Conservation (phyloP, 441 rosid genomes). For the Syzygium malaccense region DNA sequence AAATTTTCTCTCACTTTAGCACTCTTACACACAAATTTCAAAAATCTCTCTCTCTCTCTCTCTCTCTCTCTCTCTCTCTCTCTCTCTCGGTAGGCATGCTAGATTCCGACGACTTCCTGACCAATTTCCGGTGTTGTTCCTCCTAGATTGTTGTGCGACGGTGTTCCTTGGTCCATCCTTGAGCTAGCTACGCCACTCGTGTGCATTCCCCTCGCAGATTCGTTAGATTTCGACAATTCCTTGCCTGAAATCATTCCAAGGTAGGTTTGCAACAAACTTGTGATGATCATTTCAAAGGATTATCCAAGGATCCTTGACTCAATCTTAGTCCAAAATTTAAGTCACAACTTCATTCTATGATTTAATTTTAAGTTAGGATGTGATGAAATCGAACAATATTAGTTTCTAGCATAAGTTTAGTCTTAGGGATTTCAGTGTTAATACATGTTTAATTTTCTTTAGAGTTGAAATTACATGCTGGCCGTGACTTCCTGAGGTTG, state of each 20-base stretch:
- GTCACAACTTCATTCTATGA: not conserved
- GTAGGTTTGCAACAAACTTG: not conserved
- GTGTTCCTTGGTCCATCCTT: not conserved
- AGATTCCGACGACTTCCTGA: not conserved
- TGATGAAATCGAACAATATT: not conserved
- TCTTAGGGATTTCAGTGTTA: too few relatives aligned
- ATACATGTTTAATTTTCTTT: too few relatives aligned
- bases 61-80: not conserved
- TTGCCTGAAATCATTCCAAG: not conserved
- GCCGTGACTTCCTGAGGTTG: not conserved
- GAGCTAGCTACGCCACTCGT: not conserved
- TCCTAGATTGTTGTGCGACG: not conserved
- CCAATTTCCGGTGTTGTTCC: too few relatives aligned
- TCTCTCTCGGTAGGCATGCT: not conserved
- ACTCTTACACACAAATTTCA: too few relatives aligned
- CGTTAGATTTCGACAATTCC: not conserved
- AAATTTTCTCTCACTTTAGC: too few relatives aligned
- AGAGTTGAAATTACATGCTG: not conserved
- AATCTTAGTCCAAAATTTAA: not conserved
- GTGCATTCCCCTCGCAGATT: not conserved
- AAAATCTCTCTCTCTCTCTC: too few relatives aligned
- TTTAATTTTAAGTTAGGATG: not conserved
- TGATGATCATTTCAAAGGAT: not conserved
- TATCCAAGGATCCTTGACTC: not conserved
- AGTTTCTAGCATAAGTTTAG: not conserved